These are phyloP conservation scores for Stromatinia cepivora DNA, from an alignment of 2,329 filamentous ascomycete species.

Conservation along the genomic window DNA sequence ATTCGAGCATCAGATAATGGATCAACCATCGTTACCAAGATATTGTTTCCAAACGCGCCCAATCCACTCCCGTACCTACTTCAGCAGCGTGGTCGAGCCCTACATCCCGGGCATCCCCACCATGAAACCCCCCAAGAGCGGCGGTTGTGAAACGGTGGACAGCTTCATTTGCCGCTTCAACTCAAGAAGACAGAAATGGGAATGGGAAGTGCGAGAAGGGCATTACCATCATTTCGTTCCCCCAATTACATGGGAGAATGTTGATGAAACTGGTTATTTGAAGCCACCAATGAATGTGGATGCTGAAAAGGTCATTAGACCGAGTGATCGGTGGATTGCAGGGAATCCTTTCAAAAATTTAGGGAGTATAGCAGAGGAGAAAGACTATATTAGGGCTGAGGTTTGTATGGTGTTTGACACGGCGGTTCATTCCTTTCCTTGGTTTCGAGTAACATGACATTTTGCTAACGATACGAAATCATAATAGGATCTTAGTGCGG, in stretches of 20 bases:
- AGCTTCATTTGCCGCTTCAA: background rate
- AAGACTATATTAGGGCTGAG: background rate
- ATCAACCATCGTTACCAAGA: background rate
- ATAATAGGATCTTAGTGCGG: background rate
- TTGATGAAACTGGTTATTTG: background rate
- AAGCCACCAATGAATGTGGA: background rate
- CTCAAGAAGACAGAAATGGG: fast-evolving
- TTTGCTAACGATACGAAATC: background rate
- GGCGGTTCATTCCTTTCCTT: no score
- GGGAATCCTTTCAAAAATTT: fast-evolving
- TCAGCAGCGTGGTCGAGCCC: fast-evolving
- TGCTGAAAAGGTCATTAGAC: background rate
- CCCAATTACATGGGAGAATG: background rate
- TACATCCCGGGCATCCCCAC: background rate
- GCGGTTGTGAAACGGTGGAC: background rate
- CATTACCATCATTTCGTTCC: fast-evolving
- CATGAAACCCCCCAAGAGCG: fast-evolving
- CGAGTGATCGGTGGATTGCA: background rate
- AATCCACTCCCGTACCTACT: no score
- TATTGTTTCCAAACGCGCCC: background rate
- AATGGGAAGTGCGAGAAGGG: background rate
- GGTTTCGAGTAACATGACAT: no score
- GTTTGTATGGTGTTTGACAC: background rate
- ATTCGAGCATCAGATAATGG: background rate
- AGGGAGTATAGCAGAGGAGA: fast-evolving